Evolutionary conservation across 108 stramenopile species (phyloP).

Genomic region (Parietichytrium sp.): DNA sequence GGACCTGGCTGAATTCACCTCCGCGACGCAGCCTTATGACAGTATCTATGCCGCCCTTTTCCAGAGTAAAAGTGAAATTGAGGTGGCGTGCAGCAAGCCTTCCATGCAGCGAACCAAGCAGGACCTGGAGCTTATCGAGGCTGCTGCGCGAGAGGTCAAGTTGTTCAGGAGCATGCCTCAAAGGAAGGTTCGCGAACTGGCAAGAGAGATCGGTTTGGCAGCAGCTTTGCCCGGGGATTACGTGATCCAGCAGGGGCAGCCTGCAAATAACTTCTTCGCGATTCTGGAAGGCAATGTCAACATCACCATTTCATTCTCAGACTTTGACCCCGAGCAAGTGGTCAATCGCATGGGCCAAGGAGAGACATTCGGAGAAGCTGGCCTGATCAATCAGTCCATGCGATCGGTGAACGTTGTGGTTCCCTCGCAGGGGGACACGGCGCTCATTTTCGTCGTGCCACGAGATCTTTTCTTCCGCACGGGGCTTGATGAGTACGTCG

Average conservation of each 20-base stretch:
- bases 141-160: neutral
- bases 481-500: neutral
- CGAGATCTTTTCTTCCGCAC: neutral
- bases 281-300: slow-evolving; percentile 20
- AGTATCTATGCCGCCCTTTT: slow-evolving; percentile 18
- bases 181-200: neutral
- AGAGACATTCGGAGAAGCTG: slow-evolving; percentile 15
- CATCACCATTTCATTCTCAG: neutral
- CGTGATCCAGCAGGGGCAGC: neutral
- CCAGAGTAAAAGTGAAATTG: neutral
- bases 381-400: neutral
- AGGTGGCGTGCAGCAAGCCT: neutral
- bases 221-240: neutral
- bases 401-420: neutral
- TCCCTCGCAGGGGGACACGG: neutral
- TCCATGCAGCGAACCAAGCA: neutral
- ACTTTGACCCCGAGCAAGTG: neutral
- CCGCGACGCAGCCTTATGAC: neutral
- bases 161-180: slow-evolving; percentile 21
- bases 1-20: slow-evolving; percentile 32
- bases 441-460: slow-evolving; percentile 3
- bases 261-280: slow-evolving; percentile 17
- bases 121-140: neutral
- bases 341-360: slow-evolving; percentile 24
- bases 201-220: neutral